Percentiles rank a stretch among this genome's conserved stretches.
Evolutionary conservation across 1,284 basidiomycete species (phyloP).

Genomic region (Omphalotus olearius): DNA sequence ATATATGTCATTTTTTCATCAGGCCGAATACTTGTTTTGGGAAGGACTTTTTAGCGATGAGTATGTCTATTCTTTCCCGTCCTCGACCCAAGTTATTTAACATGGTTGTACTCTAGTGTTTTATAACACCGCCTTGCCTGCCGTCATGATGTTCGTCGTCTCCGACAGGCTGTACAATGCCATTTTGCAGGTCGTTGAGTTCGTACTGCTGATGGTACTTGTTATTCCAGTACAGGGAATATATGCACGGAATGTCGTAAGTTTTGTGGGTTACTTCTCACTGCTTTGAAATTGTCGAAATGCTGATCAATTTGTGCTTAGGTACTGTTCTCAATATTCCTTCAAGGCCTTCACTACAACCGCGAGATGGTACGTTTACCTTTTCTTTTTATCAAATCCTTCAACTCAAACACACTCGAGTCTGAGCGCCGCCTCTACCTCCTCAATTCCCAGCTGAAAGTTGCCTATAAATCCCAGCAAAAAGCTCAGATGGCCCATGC

Average conservation of each 20-base stretch:
- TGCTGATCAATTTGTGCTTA: not conserved
- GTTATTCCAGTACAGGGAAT: constrained; percentile 25
- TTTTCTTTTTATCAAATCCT: not conserved
- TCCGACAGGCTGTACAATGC: constrained; percentile 21
- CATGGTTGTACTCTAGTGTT: constrained; percentile 12
- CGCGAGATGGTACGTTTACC: constrained; percentile 23
- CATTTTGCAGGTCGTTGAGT: constrained; percentile 19
- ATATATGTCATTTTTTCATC: constrained; percentile 20
- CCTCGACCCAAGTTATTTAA: not conserved
- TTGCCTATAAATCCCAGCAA: constrained; percentile 40
- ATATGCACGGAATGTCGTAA: constrained; percentile 24
- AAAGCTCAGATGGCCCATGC: constrained; percentile 49
- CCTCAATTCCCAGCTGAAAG: constrained; percentile 47
- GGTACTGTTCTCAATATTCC: constrained; percentile 24
- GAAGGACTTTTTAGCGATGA: constrained; percentile 23
- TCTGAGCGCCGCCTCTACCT: constrained; percentile 44
- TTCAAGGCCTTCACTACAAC: constrained; percentile 29
- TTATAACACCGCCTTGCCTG: constrained; percentile 20
- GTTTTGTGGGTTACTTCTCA: constrained; percentile 17
- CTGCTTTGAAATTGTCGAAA: not conserved
- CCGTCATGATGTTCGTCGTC: constrained; percentile 24
- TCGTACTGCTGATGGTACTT: constrained; percentile 19
- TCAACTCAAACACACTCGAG: constrained; percentile 14
- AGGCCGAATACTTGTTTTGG: not conserved
- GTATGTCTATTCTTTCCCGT: constrained; percentile 13